Percentiles rank a stretch among this genome's conserved stretches.
Conservation (phyloP, 2,329 filamentous ascomycete species). For the Exutisphaerella laricina region DNA sequence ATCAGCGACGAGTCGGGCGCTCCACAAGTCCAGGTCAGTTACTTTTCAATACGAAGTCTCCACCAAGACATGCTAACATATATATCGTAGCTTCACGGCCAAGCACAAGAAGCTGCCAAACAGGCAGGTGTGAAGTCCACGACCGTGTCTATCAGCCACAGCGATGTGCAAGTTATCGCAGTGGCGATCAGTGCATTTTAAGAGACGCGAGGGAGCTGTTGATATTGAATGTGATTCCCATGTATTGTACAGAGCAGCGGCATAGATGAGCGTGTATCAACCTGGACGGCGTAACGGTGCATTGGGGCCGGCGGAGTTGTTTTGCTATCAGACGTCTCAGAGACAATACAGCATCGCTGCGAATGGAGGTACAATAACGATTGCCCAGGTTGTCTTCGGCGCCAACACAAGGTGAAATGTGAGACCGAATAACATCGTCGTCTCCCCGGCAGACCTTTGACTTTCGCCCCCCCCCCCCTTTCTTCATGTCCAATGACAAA, state of each 20-base stretch:
- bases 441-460: no score
- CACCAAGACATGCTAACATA: conserved; percentile 19
- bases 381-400: no score
- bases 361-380: no score
- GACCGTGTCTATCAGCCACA: conserved; percentile 92
- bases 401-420: no score
- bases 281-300: background rate
- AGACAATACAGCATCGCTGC: background rate
- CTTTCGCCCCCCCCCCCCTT: no score
- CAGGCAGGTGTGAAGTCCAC: conserved; percentile 82
- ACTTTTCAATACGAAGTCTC: no score
- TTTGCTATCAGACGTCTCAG: background rate
- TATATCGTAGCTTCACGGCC: conserved; percentile 70
- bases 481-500: no score
- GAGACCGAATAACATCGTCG: no score
- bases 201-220: no score
- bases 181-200: no score
- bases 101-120: conserved; percentile 76
- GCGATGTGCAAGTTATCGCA: conserved; percentile 87
- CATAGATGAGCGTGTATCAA: conserved; percentile 6
- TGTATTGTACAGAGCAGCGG: conserved; percentile 14
- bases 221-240: conserved; percentile 1
- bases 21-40: conserved; percentile 78
- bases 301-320: background rate
- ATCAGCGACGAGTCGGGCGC: conserved; percentile 69